Percentiles rank a stretch among this genome's conserved stretches.
Evolutionary conservation across 495 filamentous ascomycete species (phyloP).

Genomic region (Tuber indicum): DNA sequence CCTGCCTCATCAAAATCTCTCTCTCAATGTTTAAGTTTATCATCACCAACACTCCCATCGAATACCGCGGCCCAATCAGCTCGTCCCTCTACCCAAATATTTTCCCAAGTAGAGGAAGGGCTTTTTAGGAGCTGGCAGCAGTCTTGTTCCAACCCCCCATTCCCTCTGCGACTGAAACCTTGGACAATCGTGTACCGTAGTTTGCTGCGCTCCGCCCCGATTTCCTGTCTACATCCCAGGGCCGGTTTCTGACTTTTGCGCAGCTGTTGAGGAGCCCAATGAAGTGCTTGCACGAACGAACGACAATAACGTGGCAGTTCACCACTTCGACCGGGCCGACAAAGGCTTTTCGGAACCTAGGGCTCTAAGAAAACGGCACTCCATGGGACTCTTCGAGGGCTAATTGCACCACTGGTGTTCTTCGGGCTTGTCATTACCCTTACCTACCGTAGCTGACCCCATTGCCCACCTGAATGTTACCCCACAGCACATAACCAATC

Average conservation of each 20-base stretch:
- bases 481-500: constrained; percentile 32
- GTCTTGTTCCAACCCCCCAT: constrained; percentile 38
- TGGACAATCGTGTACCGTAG: constrained; percentile 41
- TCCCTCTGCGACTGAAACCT: constrained; percentile 36
- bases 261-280: constrained; percentile 42
- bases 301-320: constrained; percentile 37
- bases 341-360: constrained; percentile 7
- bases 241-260: constrained; percentile 7
- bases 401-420: constrained; percentile 34
- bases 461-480: constrained; percentile 1
- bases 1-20: background rate
- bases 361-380: constrained; percentile 35
- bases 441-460: background rate
- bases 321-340: constrained; percentile 11
- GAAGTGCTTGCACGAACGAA: constrained; percentile 37
- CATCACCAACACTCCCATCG: constrained; percentile 6
- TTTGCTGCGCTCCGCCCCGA: constrained; percentile 26
- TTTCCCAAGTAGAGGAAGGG: constrained; percentile 36
- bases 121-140: constrained; percentile 39
- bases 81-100: constrained; percentile 35
- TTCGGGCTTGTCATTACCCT: constrained; percentile 13
- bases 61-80: constrained; percentile 33
- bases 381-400: constrained; percentile 39
- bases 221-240: background rate
- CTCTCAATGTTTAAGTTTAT: background rate